Percentiles rank a stretch among this genome's conserved stretches.
These are phyloP conservation scores for Epichloe hybrida DNA, from an alignment of 2,329 filamentous ascomycete species.

Conservation along the genomic window DNA sequence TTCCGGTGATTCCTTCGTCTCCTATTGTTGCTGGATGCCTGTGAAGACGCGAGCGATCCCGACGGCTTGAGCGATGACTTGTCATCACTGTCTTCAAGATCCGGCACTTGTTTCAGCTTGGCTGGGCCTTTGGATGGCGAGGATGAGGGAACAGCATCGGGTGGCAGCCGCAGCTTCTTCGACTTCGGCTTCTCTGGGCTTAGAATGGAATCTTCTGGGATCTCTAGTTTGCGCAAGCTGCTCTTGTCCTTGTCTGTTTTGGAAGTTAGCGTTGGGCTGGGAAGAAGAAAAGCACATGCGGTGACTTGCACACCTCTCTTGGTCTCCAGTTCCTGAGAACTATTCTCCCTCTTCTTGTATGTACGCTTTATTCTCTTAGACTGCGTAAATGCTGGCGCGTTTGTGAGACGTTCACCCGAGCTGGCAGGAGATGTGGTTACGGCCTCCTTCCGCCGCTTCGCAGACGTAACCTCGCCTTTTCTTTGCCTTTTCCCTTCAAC, in stretches of 20 bases:
- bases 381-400: slow-evolving; percentile 14
- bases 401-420: slow-evolving; percentile 11
- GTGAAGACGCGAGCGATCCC: neutral
- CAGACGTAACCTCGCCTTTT: neutral
- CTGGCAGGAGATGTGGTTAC: slow-evolving; percentile 3
- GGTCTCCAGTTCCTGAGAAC: slow-evolving; percentile 12
- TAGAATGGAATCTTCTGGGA: slow-evolving; percentile 1
- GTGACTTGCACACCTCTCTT: slow-evolving; percentile 1
- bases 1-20: neutral
- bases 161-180: neutral
- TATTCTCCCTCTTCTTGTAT: slow-evolving; percentile 12
- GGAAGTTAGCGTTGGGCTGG: neutral
- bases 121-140: neutral
- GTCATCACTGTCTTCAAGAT: neutral
- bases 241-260: neutral
- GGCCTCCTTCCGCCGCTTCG: neutral
- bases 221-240: neutral
- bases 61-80: neutral
- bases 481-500: slow-evolving; percentile 5
- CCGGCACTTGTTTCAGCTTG: slow-evolving; percentile 2
- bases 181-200: slow-evolving; percentile 4
- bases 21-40: neutral
- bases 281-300: neutral
- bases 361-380: slow-evolving; percentile 9
- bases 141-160: neutral